These are phyloP conservation scores for Xylaria cubensis DNA, from an alignment of 495 filamentous ascomycete genomes.

Conservation along the genomic window DNA sequence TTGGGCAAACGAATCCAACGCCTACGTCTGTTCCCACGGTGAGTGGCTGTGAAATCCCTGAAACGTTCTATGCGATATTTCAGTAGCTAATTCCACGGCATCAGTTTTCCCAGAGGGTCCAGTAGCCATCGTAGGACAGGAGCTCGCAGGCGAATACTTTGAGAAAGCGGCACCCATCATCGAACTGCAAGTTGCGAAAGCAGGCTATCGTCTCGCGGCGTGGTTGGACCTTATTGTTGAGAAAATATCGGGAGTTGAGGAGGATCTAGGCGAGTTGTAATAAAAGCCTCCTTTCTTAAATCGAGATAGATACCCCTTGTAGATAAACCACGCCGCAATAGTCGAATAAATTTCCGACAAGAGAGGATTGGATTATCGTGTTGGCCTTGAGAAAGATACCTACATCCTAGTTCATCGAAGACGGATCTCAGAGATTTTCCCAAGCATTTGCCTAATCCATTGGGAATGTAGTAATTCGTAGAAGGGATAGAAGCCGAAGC, in stretches of 20 bases:
- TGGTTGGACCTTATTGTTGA: slow-evolving; percentile 65
- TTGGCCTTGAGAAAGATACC: neutral
- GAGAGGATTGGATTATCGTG: slow-evolving; percentile 2
- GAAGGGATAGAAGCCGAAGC: neutral
- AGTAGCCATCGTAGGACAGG: slow-evolving; percentile 58
- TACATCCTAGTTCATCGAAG: neutral
- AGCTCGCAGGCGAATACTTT: slow-evolving; percentile 69
- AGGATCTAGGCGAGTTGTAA: slow-evolving; percentile 37
- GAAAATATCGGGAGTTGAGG: slow-evolving; percentile 27
- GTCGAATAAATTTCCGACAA: neutral
- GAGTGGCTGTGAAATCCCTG: slow-evolving; percentile 24
- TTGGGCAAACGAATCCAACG: slow-evolving; percentile 70
- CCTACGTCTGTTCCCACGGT: slow-evolving; percentile 63
- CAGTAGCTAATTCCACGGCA: slow-evolving; percentile 21
- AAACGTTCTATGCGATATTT: neutral
- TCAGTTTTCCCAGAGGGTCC: slow-evolving; percentile 63
- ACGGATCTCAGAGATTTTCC: slow-evolving; percentile 8
- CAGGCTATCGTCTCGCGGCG: slow-evolving; percentile 70
- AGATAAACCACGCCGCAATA: neutral
- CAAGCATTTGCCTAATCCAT: neutral
- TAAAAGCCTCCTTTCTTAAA: neutral
- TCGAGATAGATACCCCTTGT: neutral
- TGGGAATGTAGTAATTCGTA: neutral
- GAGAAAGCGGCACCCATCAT: slow-evolving; percentile 66
- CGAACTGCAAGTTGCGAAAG: slow-evolving; percentile 76